Conservation (phyloP, 495 filamentous ascomycete species). For the Talaromyces stipitatus region DNA sequence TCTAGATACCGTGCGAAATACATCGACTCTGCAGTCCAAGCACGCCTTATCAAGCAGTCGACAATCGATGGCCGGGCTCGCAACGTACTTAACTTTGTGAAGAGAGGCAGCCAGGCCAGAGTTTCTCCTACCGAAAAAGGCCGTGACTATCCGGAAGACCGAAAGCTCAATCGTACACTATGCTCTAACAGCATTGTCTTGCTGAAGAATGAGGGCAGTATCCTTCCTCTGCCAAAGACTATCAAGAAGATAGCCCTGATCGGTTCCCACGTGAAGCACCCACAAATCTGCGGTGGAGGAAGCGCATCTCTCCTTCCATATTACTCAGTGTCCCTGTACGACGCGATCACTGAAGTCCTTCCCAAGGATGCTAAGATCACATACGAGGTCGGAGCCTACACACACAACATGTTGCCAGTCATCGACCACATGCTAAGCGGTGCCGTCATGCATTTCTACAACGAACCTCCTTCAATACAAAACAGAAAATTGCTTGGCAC, state of each 20-base stretch:
- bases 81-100: conserved; percentile 48
- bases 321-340: conserved; percentile 57
- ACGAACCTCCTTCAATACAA: conserved; percentile 50
- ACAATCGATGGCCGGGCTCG: conserved; percentile 46
- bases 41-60: conserved; percentile 26
- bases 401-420: conserved; percentile 48
- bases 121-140: conserved; percentile 38
- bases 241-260: conserved; percentile 58
- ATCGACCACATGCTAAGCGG: conserved; percentile 33
- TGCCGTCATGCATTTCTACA: conserved; percentile 45
- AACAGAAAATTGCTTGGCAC: conserved; percentile 5
- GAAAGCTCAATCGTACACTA: conserved; percentile 53
- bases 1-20: conserved; percentile 43
- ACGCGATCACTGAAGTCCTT: conserved; percentile 46
- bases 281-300: conserved; percentile 68
- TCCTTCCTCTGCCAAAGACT: conserved; percentile 52
- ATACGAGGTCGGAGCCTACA: conserved; percentile 50
- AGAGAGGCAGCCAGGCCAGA: conserved; percentile 14
- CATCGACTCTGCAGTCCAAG: conserved; percentile 40
- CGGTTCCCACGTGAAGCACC: conserved; percentile 64
- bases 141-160: conserved; percentile 48
- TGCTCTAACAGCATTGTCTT: conserved; percentile 45
- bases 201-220: conserved; percentile 60
- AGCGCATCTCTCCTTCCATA: conserved; percentile 70
- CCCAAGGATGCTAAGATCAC: conserved; percentile 32